These are phyloP conservation scores for Scheffersomyces lignicola DNA, from an alignment of 1,139 yeast species.

Conservation along the genomic window DNA sequence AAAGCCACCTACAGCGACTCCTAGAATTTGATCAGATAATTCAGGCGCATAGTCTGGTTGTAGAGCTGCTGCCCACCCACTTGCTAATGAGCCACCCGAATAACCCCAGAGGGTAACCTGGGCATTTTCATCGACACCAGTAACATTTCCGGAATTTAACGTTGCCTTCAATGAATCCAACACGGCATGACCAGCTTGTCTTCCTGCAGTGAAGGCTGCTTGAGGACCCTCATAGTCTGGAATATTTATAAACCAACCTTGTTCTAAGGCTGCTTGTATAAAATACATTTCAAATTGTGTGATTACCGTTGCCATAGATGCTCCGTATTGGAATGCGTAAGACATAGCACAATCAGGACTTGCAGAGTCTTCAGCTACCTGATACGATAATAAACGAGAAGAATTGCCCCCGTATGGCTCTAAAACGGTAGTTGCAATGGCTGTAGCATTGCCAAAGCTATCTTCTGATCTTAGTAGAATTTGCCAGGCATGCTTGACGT, in stretches of 20 bases:
- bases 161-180: conserved; percentile 34
- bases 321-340: conserved; percentile 19
- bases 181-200: conserved; percentile 30
- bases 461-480: conserved; percentile 35
- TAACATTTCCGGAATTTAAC: conserved; percentile 21
- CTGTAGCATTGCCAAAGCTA: conserved; percentile 29
- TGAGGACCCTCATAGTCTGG: conserved; percentile 36
- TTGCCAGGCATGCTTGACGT: conserved; percentile 29
- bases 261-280: conserved; percentile 24
- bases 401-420: conserved; percentile 32
- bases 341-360: conserved; percentile 32
- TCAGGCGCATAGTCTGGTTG: conserved; percentile 36
- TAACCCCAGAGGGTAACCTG: conserved; percentile 36
- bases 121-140: conserved; percentile 30
- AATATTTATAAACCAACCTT: conserved; percentile 34
- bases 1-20: conserved; percentile 34
- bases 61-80: conserved; percentile 38
- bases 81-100: conserved; percentile 42
- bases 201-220: conserved; percentile 31
- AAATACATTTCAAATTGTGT: conserved; percentile 24
- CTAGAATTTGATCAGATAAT: conserved; percentile 21
- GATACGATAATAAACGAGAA: conserved; percentile 29
- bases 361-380: conserved; percentile 36
- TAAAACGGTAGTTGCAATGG: conserved; percentile 31
- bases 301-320: conserved; percentile 8